A percentile compares a stretch with the other conserved stretches of the same genome.
Conservation (phyloP, 2,329 filamentous ascomycete species). For the Fusarium goolgardi region DNA sequence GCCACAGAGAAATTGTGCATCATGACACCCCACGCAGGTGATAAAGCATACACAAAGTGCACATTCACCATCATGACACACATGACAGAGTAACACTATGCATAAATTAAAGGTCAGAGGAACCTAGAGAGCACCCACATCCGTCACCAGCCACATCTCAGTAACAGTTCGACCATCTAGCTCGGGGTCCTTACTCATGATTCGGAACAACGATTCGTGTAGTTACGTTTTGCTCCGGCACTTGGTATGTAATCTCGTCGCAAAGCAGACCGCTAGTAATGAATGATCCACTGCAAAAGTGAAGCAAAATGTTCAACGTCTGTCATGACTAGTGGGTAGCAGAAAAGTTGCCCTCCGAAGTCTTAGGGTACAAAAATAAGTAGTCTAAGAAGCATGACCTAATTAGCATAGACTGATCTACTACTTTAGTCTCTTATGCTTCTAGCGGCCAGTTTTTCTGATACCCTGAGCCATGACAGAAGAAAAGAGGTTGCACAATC, state of each 20-base stretch:
- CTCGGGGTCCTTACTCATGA: not conserved
- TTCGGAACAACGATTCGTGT: slow-evolving; percentile 18
- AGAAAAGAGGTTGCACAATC: slow-evolving; percentile 15
- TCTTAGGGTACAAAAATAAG: too few species aligned
- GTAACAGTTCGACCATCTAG: not conserved
- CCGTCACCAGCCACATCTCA: not conserved
- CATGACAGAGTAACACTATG: too few species aligned
- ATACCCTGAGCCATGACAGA: not conserved
- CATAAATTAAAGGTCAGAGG: not conserved
- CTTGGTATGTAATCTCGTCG: slow-evolving; percentile 7
- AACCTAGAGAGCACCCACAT: not conserved
- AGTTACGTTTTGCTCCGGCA: slow-evolving; percentile 14
- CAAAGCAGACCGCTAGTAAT: slow-evolving; percentile 4
- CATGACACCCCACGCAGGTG: not conserved
- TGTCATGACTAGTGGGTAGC: not conserved
- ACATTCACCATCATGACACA: not conserved
- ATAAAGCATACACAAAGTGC: not conserved
- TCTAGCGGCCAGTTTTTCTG: too few species aligned
- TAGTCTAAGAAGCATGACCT: too few species aligned
- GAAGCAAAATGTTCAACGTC: not conserved
- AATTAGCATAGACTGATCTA: too few species aligned
- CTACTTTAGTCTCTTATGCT: too few species aligned
- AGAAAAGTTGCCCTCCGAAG: too few species aligned
- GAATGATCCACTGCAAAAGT: not conserved
- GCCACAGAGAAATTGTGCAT: not conserved